Conservation (phyloP, 2,329 filamentous ascomycete genomes). For the Basipetospora chlamydospora region DNA sequence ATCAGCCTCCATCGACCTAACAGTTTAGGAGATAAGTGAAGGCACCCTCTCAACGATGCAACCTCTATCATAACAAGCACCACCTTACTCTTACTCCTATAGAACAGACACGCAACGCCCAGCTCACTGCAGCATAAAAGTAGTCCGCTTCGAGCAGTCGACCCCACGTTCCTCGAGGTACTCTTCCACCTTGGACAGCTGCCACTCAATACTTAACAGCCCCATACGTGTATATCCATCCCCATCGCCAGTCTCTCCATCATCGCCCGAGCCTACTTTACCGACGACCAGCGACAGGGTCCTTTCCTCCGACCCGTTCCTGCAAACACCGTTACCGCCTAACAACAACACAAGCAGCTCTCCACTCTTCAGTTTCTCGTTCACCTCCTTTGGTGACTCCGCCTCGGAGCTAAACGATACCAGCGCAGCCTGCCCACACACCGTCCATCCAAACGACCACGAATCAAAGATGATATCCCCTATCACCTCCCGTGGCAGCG, state of each 20-base stretch:
- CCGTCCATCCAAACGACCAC: not conserved
- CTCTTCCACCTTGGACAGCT: not conserved
- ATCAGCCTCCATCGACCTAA: too few species aligned
- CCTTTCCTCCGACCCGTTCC: not conserved
- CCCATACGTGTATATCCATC: not conserved
- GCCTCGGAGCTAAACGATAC: not conserved
- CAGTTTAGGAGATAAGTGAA: too few species aligned
- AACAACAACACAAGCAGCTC: not conserved
- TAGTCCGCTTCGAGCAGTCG: not conserved
- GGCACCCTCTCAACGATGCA: too few species aligned
- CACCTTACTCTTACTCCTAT: too few species aligned
- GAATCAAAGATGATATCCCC: not conserved
- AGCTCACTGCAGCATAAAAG: not conserved
- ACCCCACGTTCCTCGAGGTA: not conserved
- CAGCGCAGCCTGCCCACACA: not conserved
- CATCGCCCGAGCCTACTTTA: not conserved
- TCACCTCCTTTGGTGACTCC: slow-evolving; percentile 1
- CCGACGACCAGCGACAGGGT: not conserved
- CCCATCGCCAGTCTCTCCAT: not conserved
- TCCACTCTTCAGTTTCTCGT: slow-evolving; percentile 1
- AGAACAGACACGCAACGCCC: too few species aligned
- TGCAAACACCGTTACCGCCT: not conserved
- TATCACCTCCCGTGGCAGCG: not conserved
- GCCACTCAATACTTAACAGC: not conserved
- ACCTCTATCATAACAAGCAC: too few species aligned